These are phyloP conservation scores for Pseudocercospora vitis DNA, from an alignment of 2,329 filamentous ascomycete species.

Conservation along the genomic window DNA sequence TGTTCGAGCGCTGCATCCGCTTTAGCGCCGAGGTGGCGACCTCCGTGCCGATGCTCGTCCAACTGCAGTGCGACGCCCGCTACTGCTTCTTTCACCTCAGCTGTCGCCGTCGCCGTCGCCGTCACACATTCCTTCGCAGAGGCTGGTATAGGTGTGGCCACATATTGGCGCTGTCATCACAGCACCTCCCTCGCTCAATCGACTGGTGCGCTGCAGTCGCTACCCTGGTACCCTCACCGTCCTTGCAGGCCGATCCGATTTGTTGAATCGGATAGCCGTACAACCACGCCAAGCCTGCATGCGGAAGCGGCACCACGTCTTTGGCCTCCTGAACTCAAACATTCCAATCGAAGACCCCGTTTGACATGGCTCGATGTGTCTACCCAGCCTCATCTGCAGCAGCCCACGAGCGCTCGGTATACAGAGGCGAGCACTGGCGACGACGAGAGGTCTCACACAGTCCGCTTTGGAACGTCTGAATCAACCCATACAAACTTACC, in stretches of 20 bases:
- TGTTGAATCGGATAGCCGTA: not conserved
- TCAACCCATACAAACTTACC: slow-evolving; percentile 46
- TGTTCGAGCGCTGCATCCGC: not conserved
- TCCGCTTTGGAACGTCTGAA: slow-evolving; percentile 26
- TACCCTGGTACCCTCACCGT: not conserved
- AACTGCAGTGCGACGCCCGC: too few species aligned
- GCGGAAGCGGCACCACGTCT: slow-evolving; percentile 6
- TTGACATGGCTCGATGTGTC: slow-evolving; percentile 34
- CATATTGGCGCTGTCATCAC: too few species aligned
- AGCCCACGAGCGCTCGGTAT: slow-evolving; percentile 17
- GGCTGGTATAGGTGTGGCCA: too few species aligned
- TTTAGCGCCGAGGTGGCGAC: not conserved
- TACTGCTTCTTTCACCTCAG: too few species aligned
- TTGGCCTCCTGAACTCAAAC: not conserved
- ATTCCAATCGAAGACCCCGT: slow-evolving; percentile 17
- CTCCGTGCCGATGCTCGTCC: not conserved
- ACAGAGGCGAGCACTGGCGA: slow-evolving; percentile 15
- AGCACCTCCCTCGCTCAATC: not conserved
- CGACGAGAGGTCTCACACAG: slow-evolving; percentile 30
- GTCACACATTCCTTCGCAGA: too few species aligned
- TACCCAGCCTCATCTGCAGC: slow-evolving; percentile 28
- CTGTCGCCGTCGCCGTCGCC: too few species aligned
- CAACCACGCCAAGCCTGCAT: slow-evolving; percentile 7
- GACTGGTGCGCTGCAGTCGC: not conserved
- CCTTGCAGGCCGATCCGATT: not conserved